phyloP scores from a whole-genome alignment of 805 yeast species.

The Pichia exigua region DNA sequence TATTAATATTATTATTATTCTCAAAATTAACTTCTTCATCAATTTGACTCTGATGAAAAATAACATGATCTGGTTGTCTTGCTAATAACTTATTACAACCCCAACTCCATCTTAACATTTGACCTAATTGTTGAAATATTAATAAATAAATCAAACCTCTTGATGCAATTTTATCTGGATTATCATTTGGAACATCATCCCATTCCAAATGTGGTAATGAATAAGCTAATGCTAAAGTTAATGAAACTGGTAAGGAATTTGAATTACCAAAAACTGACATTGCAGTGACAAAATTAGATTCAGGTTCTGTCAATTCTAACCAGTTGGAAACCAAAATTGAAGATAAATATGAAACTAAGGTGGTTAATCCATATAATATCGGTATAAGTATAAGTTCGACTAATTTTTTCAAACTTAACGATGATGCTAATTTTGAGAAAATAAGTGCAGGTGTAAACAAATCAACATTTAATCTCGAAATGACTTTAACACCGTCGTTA shows the following conservation, averaged over 20 bases:
- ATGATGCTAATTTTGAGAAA: constrained; percentile 66
- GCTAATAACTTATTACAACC: constrained; percentile 66
- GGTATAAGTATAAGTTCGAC: constrained; percentile 81
- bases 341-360: constrained; percentile 61
- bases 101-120: constrained; percentile 81
- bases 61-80: constrained; percentile 36
- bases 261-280: constrained; percentile 97
- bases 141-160: constrained; percentile 69
- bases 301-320: constrained; percentile 58
- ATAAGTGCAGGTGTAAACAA: constrained; percentile 93
- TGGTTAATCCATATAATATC: constrained; percentile 71
- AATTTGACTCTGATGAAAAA: constrained; percentile 10
- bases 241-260: constrained; percentile 87
- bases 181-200: constrained; percentile 64
- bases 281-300: constrained; percentile 86
- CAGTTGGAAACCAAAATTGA: constrained; percentile 48
- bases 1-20: background rate
- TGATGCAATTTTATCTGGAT: constrained; percentile 62
- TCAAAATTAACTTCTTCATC: constrained; percentile 7
- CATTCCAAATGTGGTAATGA: constrained; percentile 69
- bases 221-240: constrained; percentile 71
- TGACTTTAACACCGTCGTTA: constrained; percentile 65
- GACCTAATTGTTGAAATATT: constrained; percentile 78
- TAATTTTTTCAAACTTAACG: constrained; percentile 66
- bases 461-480: constrained; percentile 77